These are phyloP conservation scores for Solanum lycopersicoides DNA, from an alignment of 257 asterid genomes.

Conservation along the genomic window DNA sequence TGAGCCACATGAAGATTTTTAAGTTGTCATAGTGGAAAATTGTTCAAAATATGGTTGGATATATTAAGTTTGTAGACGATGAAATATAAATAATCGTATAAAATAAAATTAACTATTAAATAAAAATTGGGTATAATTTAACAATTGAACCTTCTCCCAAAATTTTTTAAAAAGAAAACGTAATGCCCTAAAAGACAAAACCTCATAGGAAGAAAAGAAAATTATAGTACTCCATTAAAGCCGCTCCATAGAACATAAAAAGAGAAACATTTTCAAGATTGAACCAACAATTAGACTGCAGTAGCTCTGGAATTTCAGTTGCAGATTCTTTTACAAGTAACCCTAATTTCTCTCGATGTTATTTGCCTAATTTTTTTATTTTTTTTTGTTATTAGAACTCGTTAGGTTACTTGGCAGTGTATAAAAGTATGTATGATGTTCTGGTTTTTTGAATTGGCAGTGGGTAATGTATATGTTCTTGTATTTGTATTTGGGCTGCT, in stretches of 20 bases:
- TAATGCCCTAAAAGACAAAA: background rate
- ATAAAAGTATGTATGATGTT: too few species aligned
- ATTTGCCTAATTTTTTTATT: background rate
- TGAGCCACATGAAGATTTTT: too few species aligned
- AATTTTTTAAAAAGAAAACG: background rate
- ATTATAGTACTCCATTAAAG: background rate
- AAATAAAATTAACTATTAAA: too few species aligned
- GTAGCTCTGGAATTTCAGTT: background rate
- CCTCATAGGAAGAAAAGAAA: background rate
- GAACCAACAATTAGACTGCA: background rate
- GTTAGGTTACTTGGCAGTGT: too few species aligned
- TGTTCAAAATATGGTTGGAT: too few species aligned
- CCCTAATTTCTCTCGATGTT: background rate
- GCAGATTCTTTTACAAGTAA: background rate
- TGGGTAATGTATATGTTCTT: background rate
- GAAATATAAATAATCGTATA: too few species aligned
- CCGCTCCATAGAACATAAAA: background rate
- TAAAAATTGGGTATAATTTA: too few species aligned
- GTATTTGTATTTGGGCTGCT: background rate
- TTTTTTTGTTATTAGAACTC: too few species aligned
- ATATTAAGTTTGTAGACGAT: too few species aligned
- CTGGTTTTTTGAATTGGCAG: too few species aligned
- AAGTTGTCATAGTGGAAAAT: too few species aligned
- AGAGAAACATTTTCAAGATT: background rate
- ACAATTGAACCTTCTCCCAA: too few species aligned